Conservation (phyloP, 208 protist species). For the Crithidia acanthocephali region DNA sequence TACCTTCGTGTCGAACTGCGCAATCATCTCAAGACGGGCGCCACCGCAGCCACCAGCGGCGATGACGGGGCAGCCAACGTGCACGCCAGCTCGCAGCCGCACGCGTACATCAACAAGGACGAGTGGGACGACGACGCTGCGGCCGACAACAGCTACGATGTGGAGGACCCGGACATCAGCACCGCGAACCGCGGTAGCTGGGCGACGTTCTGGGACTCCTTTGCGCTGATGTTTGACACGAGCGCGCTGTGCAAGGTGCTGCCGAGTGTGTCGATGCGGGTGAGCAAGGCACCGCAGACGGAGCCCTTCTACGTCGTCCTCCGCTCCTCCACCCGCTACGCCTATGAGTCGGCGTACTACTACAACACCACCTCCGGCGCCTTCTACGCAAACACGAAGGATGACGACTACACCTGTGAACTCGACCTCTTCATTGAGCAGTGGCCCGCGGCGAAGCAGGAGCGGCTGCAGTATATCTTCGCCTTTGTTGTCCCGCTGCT, state of each 20-base stretch:
- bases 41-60: not conserved
- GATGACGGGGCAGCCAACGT: not conserved
- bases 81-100: conserved; percentile 9
- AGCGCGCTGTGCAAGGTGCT: conserved; percentile 65
- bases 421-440: conserved; percentile 54
- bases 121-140: not conserved
- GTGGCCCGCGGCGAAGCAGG: conserved; percentile 17
- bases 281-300: conserved; percentile 18
- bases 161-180: conserved; percentile 3
- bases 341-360: conserved; percentile 9
- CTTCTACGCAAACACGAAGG: conserved; percentile 8
- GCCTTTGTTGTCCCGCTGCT: conserved; percentile 57
- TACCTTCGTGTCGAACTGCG: conserved; percentile 51
- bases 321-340: conserved; percentile 8
- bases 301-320: conserved; percentile 53
- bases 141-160: not conserved
- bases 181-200: conserved; percentile 16
- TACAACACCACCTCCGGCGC: conserved; percentile 10
- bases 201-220: conserved; percentile 52
- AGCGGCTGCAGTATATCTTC: conserved; percentile 46
- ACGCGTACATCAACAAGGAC: conserved; percentile 1
- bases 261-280: conserved; percentile 59
- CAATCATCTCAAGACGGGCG: not conserved
- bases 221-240: conserved; percentile 63
- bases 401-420: conserved; percentile 33